Evolutionary conservation across 495 filamentous ascomycete species (phyloP).

Genomic region (Talaromyces wortmannii): DNA sequence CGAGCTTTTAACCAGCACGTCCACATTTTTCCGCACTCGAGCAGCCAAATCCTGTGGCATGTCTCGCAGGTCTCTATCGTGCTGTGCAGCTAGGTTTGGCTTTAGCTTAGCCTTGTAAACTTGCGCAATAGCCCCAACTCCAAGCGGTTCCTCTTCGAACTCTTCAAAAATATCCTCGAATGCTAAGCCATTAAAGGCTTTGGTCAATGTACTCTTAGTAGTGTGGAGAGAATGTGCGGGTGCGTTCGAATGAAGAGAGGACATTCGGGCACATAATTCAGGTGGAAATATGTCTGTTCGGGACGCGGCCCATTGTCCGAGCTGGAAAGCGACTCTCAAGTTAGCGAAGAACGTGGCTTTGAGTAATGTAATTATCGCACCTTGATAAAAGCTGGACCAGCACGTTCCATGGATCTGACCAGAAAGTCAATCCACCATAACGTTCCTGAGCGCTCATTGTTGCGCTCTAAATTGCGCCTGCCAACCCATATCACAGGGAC

Average conservation of each 20-base stretch:
- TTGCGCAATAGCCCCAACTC: conserved; percentile 95
- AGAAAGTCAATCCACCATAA: conserved; percentile 95
- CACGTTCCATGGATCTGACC: conserved; percentile 83
- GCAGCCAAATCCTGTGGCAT: conserved; percentile 49
- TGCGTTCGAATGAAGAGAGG: conserved; percentile 87
- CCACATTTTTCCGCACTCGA: conserved; percentile 73
- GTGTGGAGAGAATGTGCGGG: conserved; percentile 79
- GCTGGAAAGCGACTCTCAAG: conserved; percentile 37
- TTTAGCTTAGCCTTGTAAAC: conserved; percentile 95
- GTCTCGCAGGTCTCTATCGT: conserved; percentile 46
- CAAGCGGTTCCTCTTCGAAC: conserved; percentile 84
- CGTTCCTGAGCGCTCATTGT: conserved; percentile 69
- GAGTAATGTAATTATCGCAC: conserved; percentile 34
- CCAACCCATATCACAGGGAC: conserved; percentile 82
- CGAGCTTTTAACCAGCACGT: conserved; percentile 75
- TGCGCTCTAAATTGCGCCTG: conserved; percentile 42
- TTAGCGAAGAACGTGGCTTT: not conserved
- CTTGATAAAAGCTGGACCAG: conserved; percentile 97
- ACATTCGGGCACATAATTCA: conserved; percentile 89
- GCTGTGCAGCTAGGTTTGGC: conserved; percentile 59
- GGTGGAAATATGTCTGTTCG: conserved; percentile 96
- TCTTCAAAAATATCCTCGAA: conserved; percentile 97
- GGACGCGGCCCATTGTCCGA: conserved; percentile 98
- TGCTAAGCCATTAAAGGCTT: conserved; percentile 69
- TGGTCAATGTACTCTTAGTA: conserved; percentile 71